These are phyloP conservation scores for Sporothrix sp. DNA, from an alignment of 2,329 filamentous ascomycete genomes.

Conservation along the genomic window DNA sequence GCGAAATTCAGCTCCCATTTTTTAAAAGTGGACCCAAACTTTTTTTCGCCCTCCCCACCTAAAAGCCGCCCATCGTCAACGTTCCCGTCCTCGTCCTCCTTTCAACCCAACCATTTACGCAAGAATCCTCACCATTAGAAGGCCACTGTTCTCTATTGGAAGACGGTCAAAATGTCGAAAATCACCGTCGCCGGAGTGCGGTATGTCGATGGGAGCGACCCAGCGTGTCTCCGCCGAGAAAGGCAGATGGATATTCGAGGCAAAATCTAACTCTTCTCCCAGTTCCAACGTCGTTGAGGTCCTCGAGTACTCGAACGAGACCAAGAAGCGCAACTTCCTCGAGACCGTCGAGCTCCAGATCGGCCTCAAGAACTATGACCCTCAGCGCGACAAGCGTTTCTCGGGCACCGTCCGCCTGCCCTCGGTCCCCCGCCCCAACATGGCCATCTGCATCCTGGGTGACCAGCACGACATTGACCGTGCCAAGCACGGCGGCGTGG, in stretches of 20 bases:
- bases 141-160: slow-evolving; percentile 26
- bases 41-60: slow-evolving; percentile 1
- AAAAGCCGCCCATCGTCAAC: background rate
- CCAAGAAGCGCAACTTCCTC: slow-evolving; percentile 97
- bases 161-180: slow-evolving; percentile 82
- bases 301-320: slow-evolving; percentile 82
- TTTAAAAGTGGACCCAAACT: background rate
- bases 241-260: background rate
- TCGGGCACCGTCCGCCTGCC: slow-evolving; percentile 96
- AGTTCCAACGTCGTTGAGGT: slow-evolving; percentile 84
- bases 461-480: slow-evolving; percentile 96
- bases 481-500: slow-evolving; percentile 97
- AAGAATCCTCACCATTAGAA: slow-evolving; percentile 24
- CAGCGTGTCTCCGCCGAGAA: slow-evolving; percentile 3
- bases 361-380: slow-evolving; percentile 98
- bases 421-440: slow-evolving; percentile 67
- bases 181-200: slow-evolving; percentile 29
- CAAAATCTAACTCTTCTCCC: slow-evolving; percentile 11
- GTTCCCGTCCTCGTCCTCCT: background rate
- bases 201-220: slow-evolving; percentile 8
- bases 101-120: slow-evolving; percentile 14
- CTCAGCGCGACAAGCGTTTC: slow-evolving; percentile 99
- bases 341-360: slow-evolving; percentile 41
- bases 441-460: slow-evolving; percentile 43
- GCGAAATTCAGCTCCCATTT: background rate